Evolutionary conservation across 1,139 yeast species (phyloP).

Genomic region (Pneumocystis sp.): DNA sequence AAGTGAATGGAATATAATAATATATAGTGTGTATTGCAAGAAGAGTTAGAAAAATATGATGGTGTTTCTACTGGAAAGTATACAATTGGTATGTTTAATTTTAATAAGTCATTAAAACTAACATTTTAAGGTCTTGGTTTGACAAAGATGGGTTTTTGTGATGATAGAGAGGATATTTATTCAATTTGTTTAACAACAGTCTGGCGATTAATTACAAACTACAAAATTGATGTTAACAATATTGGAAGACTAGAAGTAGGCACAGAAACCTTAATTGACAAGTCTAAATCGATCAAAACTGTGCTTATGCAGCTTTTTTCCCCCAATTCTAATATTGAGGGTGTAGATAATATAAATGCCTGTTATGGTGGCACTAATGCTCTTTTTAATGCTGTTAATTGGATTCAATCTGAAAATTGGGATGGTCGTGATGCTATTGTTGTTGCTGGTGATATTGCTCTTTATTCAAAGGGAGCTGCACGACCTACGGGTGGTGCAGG

Average conservation of each 20-base stretch:
- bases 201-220: conserved; percentile 59
- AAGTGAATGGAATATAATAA: not conserved
- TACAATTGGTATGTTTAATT: conserved; percentile 81
- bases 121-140: conserved; percentile 71
- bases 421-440: conserved; percentile 98
- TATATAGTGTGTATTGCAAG: conserved; percentile 63
- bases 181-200: conserved; percentile 78
- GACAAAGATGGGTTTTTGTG: conserved; percentile 10
- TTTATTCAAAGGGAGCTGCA: conserved; percentile 93
- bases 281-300: conserved; percentile 91
- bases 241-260: conserved; percentile 98
- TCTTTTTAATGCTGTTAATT: conserved; percentile 79
- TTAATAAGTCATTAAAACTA: conserved; percentile 72
- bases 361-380: conserved; percentile 99
- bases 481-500: conserved; percentile 99
- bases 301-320: conserved; percentile 81
- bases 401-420: conserved; percentile 95
- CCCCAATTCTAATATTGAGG: conserved; percentile 73
- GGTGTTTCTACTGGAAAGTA: conserved; percentile 87
- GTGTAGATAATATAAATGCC: conserved; percentile 91
- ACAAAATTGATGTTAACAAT: conserved; percentile 61
- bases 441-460: conserved; percentile 95
- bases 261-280: conserved; percentile 92
- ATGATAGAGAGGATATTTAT: conserved; percentile 49
- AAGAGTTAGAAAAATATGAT: conserved; percentile 71